These are phyloP conservation scores for Endoconidiophora polonica DNA, from an alignment of 2,329 filamentous ascomycete genomes.

Conservation along the genomic window DNA sequence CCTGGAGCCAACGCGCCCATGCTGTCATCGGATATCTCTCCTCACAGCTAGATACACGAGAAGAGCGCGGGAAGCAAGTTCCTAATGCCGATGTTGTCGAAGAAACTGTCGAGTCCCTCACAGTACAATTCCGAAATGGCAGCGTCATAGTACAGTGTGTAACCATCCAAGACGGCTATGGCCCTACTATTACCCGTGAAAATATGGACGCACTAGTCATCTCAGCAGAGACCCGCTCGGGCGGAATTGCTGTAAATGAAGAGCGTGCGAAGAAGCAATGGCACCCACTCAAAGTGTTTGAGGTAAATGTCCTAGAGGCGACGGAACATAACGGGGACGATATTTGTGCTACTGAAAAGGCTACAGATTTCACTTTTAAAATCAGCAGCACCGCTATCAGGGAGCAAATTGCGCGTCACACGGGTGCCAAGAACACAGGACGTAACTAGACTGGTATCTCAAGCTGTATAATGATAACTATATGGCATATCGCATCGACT, in stretches of 20 bases:
- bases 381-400: constrained; percentile 84
- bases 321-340: constrained; percentile 30
- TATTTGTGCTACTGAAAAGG: constrained; percentile 25
- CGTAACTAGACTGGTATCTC: no score
- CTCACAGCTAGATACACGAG: constrained; percentile 19
- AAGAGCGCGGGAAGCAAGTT: constrained; percentile 2
- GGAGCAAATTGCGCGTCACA: constrained; percentile 22
- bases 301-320: constrained; percentile 71
- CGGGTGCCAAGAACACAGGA: constrained; percentile 17
- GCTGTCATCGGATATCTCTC: constrained; percentile 42
- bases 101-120: constrained; percentile 11
- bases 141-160: constrained; percentile 58
- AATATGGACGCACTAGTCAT: constrained; percentile 67
- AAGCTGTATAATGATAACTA: no score
- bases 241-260: constrained; percentile 75
- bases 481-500: no score
- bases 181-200: constrained; percentile 74
- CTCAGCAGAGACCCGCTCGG: constrained; percentile 71
- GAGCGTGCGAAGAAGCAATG: constrained; percentile 62
- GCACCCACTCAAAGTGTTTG: constrained; percentile 60
- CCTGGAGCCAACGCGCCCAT: constrained; percentile 59
- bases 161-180: constrained; percentile 73
- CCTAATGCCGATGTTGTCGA: background rate
- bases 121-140: constrained; percentile 39
- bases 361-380: constrained; percentile 50